Evolutionary conservation across 331 rosid species (phyloP), one percentile per base, ranked within the genome.

Genomic region (Phaseolus coccineus): DNA sequence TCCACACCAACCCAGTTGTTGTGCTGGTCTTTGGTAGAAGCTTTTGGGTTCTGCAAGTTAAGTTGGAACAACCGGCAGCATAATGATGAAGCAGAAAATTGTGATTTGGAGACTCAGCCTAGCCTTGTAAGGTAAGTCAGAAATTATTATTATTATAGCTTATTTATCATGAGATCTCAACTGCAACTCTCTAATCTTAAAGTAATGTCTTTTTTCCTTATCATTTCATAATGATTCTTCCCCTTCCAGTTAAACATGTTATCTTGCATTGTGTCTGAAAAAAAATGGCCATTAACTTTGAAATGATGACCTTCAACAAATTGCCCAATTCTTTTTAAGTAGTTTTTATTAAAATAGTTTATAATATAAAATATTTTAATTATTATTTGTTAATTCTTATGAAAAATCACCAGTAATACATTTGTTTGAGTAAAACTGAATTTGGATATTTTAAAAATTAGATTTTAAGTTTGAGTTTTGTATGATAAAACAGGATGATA

Each of bases 31-130:
- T 83, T 91, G 88, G 76, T 83, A 77, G 83, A 81, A 78, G 46
- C 80, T 74, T 22, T 25, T 40, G n/a, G 28, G 13, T 10, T 55
- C 77, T 52, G 61, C 24, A 57, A 71, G 68, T 77, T 87, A 82
- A 62, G 89, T 84, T 87, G 52, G 86, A 88, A 88, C 92, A 78
- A 91, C 97, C 86, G 8, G 72, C 65, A 85, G 72, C 65, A 85
- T 61, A 62, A 71, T 78, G 55, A 71, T 46, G 16, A 15, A n/a
- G 61, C 44, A 27, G 68, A 71, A 75, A 68, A 22, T 28, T 40
- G 33, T 63, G 67, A 52, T 50, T 79, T 72, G 19, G 16, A 65
- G 47, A 74, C n/a, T 67, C 37, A 27, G 74, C 64, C 69, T 74
- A 73, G 77, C 77, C 91, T 83, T 87, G 72, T 51, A 87, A 84